Evolutionary conservation across 495 filamentous ascomycete genomes (phyloP), one percentile per base, ranked within the genome.

Genomic region (Glarea lozoyensis): DNA sequence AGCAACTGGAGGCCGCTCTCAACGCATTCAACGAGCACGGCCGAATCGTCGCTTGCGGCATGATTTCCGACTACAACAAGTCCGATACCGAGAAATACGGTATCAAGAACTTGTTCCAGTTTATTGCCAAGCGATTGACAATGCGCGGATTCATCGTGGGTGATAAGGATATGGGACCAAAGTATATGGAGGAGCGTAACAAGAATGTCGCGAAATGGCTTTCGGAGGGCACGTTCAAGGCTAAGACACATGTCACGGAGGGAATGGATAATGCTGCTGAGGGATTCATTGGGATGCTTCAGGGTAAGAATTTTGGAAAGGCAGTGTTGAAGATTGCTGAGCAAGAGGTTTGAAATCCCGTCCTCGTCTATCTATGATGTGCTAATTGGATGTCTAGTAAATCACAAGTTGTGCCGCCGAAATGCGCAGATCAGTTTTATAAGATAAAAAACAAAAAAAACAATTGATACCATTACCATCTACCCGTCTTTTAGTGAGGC

Each of bases 291-390:
- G 87, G 82, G n/a, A 81, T 97, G 68, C 68, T 94, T 42, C 56
- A 81, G 57, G 89, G 89, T 21, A 79, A 87, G 63, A 97, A 97
- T 66, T 84, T 86, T 67, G 89, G 89, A 47, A 97, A 97, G 70
- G 86, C 88, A 23, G 75, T 93, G 17, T 48, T 94, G 48, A 82
- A 86, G 66, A 80, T 90, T 48, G 64, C 63, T 45, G 60, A 68
- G 42, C 22, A 29, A 22, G 41, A 46, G 20, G 42, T 46, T 31
- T 2, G 39, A 46, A 13, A n/a, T 37, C 20, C 35, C 30, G n/a
- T n/a, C n/a, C n/a, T n/a, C n/a, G n/a, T n/a, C n/a, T n/a, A n/a
- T n/a, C n/a, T n/a, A n/a, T n/a, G n/a, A n/a, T n/a, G n/a, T n/a
- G n/a, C n/a, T n/a, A n/a, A n/a, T n/a, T n/a, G n/a, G n/a, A n/a